These are phyloP conservation scores for Comarum palustre DNA, from an alignment of 306 rosid genomes.

Conservation along the genomic window DNA sequence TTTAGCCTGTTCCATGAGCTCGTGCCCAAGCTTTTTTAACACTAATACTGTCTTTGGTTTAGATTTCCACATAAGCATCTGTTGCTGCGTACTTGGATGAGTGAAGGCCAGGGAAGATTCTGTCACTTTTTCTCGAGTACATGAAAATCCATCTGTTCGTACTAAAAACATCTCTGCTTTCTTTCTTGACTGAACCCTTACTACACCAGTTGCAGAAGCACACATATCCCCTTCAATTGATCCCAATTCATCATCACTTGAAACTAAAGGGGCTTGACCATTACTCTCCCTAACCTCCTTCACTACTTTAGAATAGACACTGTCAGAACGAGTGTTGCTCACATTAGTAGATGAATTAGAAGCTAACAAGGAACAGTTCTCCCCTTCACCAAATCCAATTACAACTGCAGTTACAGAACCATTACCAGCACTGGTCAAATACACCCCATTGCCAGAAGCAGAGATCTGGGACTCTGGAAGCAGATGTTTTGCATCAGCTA, in stretches of 20 bases:
- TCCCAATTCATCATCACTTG: conserved; percentile 43
- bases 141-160: conserved; percentile 90
- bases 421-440: conserved; percentile 33
- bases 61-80: conserved; percentile 99
- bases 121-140: conserved; percentile 87
- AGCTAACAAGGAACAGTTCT: conserved; percentile 25
- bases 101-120: conserved; percentile 96
- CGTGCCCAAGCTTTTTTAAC: conserved; percentile 84
- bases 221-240: conserved; percentile 79
- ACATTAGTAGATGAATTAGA: conserved; percentile 24
- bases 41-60: conserved; percentile 83
- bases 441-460: conserved; percentile 36
- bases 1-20: conserved; percentile 96
- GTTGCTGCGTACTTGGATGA: conserved; percentile 98
- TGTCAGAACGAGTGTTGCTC: conserved; percentile 29
- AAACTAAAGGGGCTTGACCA: conserved; percentile 37
- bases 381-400: conserved; percentile 46
- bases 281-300: conserved; percentile 32
- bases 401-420: conserved; percentile 41
- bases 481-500: conserved; percentile 28
- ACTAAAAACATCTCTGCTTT: conserved; percentile 98
- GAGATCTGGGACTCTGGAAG: conserved; percentile 34
- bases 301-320: conserved; percentile 35
- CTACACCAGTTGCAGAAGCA: conserved; percentile 94
- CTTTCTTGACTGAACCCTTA: conserved; percentile 93